Evolutionary conservation across 371 early-diverging fungal genomes (phyloP).

Genomic region (Thermomucor indicae-seudaticae): DNA sequence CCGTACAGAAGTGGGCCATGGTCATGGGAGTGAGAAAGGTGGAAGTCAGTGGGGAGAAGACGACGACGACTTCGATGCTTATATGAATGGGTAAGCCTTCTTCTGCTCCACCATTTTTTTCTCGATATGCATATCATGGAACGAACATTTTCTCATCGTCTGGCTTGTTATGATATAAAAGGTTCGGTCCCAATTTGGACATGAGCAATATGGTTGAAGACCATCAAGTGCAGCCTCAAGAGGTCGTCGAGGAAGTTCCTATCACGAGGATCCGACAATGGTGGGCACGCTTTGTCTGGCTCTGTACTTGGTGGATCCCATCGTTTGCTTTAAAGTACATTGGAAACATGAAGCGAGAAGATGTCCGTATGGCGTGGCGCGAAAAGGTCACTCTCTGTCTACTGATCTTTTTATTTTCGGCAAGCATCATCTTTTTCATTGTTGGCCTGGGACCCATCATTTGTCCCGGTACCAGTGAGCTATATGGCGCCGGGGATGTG

Average conservation of each 20-base stretch:
- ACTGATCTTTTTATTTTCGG: conserved; percentile 58
- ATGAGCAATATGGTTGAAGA: conserved; percentile 41
- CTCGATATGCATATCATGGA: not conserved
- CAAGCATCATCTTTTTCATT: conserved; percentile 51
- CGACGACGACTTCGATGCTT: conserved; percentile 11
- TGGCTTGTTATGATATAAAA: too few species aligned
- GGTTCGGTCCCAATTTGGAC: conserved; percentile 31
- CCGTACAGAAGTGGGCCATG: conserved; percentile 8
- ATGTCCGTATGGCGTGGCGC: conserved; percentile 92
- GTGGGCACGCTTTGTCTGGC: conserved; percentile 71
- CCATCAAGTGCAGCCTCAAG: conserved; percentile 21
- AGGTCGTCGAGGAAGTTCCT: conserved; percentile 40
- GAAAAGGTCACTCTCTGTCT: conserved; percentile 85
- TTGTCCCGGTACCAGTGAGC: conserved; percentile 50
- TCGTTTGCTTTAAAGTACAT: conserved; percentile 48
- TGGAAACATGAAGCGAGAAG: conserved; percentile 80
- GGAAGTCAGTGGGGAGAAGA: conserved; percentile 32
- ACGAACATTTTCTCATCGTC: not conserved
- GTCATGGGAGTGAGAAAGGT: conserved; percentile 7
- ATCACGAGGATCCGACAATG: conserved; percentile 56
- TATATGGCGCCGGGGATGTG: conserved; percentile 46
- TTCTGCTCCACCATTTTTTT: conserved; percentile 2
- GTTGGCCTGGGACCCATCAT: conserved; percentile 51
- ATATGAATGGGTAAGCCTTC: conserved; percentile 19
- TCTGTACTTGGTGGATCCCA: conserved; percentile 78